Evolutionary conservation across 352 stramenopile species (phyloP).

Genomic region (Globisporangium solare): DNA sequence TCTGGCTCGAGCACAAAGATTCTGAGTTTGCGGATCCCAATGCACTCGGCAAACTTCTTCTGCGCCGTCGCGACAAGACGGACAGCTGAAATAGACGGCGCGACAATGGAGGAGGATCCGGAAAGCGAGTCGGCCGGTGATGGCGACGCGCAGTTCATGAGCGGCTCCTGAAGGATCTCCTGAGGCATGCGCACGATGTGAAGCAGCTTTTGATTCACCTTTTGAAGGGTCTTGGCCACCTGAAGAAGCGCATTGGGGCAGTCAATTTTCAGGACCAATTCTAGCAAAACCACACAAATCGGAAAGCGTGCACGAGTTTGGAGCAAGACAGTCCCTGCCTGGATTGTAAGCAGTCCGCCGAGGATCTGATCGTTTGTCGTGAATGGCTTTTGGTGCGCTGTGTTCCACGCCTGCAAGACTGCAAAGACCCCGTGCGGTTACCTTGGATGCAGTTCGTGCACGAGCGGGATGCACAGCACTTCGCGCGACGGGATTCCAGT

Average conservation of each 20-base stretch:
- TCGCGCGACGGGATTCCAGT: conserved; percentile 50
- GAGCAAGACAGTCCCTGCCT: conserved; percentile 51
- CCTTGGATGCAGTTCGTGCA: conserved; percentile 40
- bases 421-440: conserved; percentile 44
- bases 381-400: conserved; percentile 63
- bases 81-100: conserved; percentile 24
- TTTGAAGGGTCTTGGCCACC: conserved; percentile 43
- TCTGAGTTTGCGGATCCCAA: conserved; percentile 60
- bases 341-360: conserved; percentile 45
- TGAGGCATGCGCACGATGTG: conserved; percentile 42
- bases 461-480: conserved; percentile 61
- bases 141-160: neutral
- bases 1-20: conserved; percentile 60
- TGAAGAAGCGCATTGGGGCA: neutral
- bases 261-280: neutral
- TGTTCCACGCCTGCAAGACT: conserved; percentile 71
- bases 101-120: neutral
- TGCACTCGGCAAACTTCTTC: conserved; percentile 46
- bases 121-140: neutral
- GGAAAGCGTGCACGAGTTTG: conserved; percentile 28
- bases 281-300: neutral
- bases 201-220: conserved; percentile 54
- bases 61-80: conserved; percentile 52
- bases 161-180: conserved; percentile 27
- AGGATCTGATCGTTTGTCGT: conserved; percentile 73